A percentile compares a stretch with the other conserved stretches of the same genome.
Evolutionary conservation across 2,329 filamentous ascomycete genomes (phyloP).

Genomic region (Fusarium denticulatum): DNA sequence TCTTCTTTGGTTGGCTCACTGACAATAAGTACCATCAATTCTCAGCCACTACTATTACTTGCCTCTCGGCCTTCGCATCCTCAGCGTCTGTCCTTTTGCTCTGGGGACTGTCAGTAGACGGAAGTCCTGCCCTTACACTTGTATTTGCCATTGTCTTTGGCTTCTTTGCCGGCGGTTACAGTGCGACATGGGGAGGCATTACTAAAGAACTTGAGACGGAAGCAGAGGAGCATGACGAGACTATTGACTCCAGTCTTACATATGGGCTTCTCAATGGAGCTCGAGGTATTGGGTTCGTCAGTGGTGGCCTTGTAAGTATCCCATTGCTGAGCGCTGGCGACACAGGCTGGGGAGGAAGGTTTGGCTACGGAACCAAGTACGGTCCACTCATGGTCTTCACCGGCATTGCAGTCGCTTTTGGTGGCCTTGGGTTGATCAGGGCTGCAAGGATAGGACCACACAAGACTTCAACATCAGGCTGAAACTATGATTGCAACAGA

Average conservation of each 20-base stretch:
- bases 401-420: not conserved
- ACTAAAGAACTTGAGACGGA: not conserved
- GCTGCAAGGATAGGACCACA: not conserved
- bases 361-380: not conserved
- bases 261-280: not conserved
- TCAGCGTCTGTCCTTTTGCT: not conserved
- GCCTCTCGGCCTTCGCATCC: not conserved
- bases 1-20: not conserved
- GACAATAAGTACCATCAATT: not conserved
- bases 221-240: not conserved
- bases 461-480: not conserved
- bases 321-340: not conserved
- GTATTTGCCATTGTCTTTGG: not conserved
- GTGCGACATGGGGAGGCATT: not conserved
- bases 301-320: not conserved
- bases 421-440: not conserved
- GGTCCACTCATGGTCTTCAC: not conserved
- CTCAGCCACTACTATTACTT: not conserved
- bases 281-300: not conserved
- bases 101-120: not conserved
- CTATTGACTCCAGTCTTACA: not conserved
- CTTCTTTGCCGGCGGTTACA: not conserved
- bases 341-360: not conserved
- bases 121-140: not conserved
- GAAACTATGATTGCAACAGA: not conserved